Base-by-base conservation (phyloP, 306 rosid genomes). In the Quillaja saponaria region DNA sequence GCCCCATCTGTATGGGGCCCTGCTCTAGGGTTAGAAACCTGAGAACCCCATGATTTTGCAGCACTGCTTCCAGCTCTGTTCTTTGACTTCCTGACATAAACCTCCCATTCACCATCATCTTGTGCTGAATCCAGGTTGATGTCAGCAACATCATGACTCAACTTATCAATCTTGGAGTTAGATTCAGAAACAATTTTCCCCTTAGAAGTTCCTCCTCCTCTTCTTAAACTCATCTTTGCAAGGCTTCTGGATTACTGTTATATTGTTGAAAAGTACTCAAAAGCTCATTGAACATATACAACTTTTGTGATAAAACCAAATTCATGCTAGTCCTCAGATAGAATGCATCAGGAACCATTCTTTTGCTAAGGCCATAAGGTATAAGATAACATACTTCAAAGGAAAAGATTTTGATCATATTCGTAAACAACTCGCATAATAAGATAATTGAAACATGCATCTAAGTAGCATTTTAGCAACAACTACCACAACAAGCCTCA, bases 101-200 rank as follows among this genome's bases (percentile, higher is more conserved):
- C 86, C 69, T 87, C 90, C 97, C 95, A 90, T 14, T 77, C 55
- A 7, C 95, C 97, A 49, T 79, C 86, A 53, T 76, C 85, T 17
- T 78, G 78, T 34, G 66, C 73, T 0, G 76, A 35, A 14, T 59
- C 76, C 49, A 90, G 71, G 69, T 46, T 74, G 52, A 81, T 10
- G 20, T 67, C 85, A 13, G 79, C 84, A 28, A 87, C 16, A 49
- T 71, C 77, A 31, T 77, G 79, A 53, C 78, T 47, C 85, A 87
- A 69, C 68, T 78, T 82, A 40, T 82, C 83, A 13, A 77, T 2
- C 1, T 39, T 46, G n/a, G 78, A 57, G 58, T 70, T 38, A 73
- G 58, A 54, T 42, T 58, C 72, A 14, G 55, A 20, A 9, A 61
- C 47, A 56, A 52, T 38, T 57, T 74, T 85, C 20, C 77, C 90